Evolutionary conservation across 1,284 basidiomycete genomes (phyloP), one percentile per base, ranked within the genome.

Genomic region (Amylostereum areolatum): DNA sequence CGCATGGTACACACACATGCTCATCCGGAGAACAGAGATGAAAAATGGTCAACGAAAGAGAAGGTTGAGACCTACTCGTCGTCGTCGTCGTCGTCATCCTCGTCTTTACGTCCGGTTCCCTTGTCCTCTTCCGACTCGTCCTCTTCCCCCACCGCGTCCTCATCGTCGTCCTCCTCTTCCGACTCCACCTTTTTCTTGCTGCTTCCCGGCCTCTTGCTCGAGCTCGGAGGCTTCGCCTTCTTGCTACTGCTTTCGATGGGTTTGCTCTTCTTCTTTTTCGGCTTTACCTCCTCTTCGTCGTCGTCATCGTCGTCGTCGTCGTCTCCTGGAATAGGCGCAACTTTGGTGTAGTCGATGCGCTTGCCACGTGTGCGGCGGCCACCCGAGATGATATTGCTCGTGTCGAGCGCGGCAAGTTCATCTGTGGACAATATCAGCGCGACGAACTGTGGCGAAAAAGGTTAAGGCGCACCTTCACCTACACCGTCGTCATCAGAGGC

Each of bases 291-390:
- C 24, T 59, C 57, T 7, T 62, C 61, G 5, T 61, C 60, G 11
- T 67, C 64, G 1, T 64, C 61, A 2, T 64, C 66, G 6, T 62
- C 62, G 6, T 65, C 62, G 18, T 63, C 60, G 24, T 59, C 60
- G n/a, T 52, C 54, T 12, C 54, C 49, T 12, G 56, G 46, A 45
- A 59, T 56, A 2, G 57, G 59, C 30, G 60, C 43, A 27, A 65
- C 66, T 43, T 70, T 64, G 18, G 66, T 67, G 51, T 70, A 68
- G 55, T 67, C 65, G 46, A 67, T 46, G 37, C 63, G 62, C 25
- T 65, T 61, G 3, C 66, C 67, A 27, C 67, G 66, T 48, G 68
- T 68, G 46, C 67, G 62, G 27, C 66, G 59, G 7, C 56, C 55
- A 11, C 60, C 59, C 1, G 53, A 55, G 45, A 67, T 65, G 52